These are phyloP conservation scores for Plasmodium cynomolgi DNA, from an alignment of 169 alveolate genomes.

Conservation along the genomic window DNA sequence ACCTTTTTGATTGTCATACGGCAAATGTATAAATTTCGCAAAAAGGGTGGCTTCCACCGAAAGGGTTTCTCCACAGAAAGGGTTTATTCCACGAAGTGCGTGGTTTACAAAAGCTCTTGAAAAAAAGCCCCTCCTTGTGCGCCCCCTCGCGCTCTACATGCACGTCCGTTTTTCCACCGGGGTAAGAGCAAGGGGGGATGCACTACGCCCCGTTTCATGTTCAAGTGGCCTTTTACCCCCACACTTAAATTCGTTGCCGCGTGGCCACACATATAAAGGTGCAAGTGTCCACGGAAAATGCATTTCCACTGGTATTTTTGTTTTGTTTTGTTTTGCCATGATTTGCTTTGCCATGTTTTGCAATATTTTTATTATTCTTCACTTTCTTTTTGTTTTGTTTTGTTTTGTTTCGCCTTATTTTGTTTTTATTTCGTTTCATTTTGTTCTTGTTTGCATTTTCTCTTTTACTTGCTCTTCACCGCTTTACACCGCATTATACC, in stretches of 20 bases:
- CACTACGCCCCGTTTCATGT: not conserved
- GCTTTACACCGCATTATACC: not conserved
- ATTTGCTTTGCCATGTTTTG: not conserved
- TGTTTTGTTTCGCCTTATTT: not conserved
- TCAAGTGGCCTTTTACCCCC: not conserved
- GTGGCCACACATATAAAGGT: not conserved
- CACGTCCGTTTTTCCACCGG: not conserved
- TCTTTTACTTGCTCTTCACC: not conserved
- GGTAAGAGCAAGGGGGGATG: not conserved
- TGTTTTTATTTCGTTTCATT: not conserved
- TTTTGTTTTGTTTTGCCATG: not conserved
- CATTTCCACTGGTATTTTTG: not conserved
- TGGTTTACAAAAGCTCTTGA: not conserved
- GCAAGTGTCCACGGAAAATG: not conserved
- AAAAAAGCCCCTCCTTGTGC: not conserved
- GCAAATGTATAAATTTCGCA: not conserved
- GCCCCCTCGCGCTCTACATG: not conserved
- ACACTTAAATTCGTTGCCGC: not conserved
- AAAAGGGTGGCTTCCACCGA: not conserved
- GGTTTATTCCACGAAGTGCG: not conserved
- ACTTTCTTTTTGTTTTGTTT: not conserved
- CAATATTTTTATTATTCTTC: not conserved
- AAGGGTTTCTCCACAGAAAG: not conserved
- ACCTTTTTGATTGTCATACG: not conserved
- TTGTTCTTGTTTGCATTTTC: not conserved